Evolutionary conservation across 345 rosid genomes (phyloP).

Genomic region (Salix brachista): DNA sequence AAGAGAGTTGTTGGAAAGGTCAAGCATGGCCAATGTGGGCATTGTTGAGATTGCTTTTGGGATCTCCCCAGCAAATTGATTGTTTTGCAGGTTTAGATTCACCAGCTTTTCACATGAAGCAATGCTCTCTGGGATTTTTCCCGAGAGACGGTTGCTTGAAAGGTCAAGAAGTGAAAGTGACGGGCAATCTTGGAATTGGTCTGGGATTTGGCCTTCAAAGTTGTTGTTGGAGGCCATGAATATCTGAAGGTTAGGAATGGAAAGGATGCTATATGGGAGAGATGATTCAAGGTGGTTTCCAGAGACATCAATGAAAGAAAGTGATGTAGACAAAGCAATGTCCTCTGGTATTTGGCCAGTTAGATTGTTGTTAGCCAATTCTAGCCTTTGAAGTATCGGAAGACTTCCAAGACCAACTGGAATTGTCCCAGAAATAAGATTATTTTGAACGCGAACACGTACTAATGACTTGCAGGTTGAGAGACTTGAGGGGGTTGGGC

Average conservation of each 20-base stretch:
- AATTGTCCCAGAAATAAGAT: conserved; percentile 59
- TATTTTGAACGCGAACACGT: conserved; percentile 70
- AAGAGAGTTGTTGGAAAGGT: conserved; percentile 77
- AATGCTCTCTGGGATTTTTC: conserved; percentile 76
- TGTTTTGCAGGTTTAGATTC: conserved; percentile 60
- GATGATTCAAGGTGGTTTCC: conserved; percentile 55
- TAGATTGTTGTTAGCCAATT: conserved; percentile 72
- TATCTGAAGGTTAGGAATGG: conserved; percentile 63
- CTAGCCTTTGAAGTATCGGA: conserved; percentile 71
- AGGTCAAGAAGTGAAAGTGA: conserved; percentile 73
- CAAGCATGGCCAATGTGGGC: conserved; percentile 82
- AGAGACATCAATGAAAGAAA: conserved; percentile 81
- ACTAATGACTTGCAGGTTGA: conserved; percentile 57
- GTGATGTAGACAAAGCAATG: conserved; percentile 52
- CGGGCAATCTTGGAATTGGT: conserved; percentile 72
- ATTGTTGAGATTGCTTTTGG: conserved; percentile 63
- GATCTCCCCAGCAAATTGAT: conserved; percentile 61
- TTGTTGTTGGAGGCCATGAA: conserved; percentile 71
- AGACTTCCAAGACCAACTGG: conserved; percentile 66
- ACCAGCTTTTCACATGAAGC: conserved; percentile 80
- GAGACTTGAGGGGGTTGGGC: conserved; percentile 59
- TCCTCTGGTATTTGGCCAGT: conserved; percentile 73
- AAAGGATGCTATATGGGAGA: conserved; percentile 66
- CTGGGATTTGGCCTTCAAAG: conserved; percentile 59
- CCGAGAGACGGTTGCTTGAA: conserved; percentile 65